Base-by-base conservation (phyloP, 106 monocot genomes). In the Iris macrosiphon region DNA sequence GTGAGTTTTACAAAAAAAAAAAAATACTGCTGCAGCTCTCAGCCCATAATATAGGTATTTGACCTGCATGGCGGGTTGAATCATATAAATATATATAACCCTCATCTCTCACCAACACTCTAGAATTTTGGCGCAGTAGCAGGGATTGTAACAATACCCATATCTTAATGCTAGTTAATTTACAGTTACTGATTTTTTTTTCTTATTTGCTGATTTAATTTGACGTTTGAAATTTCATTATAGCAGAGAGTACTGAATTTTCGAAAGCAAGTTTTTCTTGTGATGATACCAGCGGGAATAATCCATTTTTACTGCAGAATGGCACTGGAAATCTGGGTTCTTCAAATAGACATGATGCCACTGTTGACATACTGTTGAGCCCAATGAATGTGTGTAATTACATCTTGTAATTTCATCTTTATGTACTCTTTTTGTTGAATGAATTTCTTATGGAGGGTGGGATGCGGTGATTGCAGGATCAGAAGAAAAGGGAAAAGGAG, bases 401-500 rank as follows among this genome's bases (percentile, higher is more conserved):
- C 42, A 4, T 5, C 24, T 14, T 28, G 12, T 52, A 22, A 17
- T 0, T 62, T 37, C 13, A 62, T 61, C 12, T 46, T 3, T 6
- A 21, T 48, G 27, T 43, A 25, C 8, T 31, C 35, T 18, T 35
- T 30, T 25, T 24, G 9, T 48, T 0, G 0, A 20, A 49, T 59
- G 27, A 43, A 7, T 45, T 11, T 52, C 17, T 46, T 48, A 25
- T 13, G 39, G 40, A 9, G 57, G 7, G 6, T 42, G 31, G 16
- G 35, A 40, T 55, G 14, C 31, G 23, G 16, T 38, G 2, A 18
- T 3, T 51, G 6, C 41, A 81, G 81, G 86, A 68, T 64, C 33
- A 63, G 7, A 77, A 67, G 63, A 72, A 74, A 31, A 87, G 67
- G 73, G 70, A 61, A 6, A 81, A 74, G 60, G 86, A 87, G 18